A percentile compares a stretch with the other conserved stretches of the same genome.
Conservation (phyloP, 2,329 filamentous ascomycete genomes). For the Eutypa lata region DNA sequence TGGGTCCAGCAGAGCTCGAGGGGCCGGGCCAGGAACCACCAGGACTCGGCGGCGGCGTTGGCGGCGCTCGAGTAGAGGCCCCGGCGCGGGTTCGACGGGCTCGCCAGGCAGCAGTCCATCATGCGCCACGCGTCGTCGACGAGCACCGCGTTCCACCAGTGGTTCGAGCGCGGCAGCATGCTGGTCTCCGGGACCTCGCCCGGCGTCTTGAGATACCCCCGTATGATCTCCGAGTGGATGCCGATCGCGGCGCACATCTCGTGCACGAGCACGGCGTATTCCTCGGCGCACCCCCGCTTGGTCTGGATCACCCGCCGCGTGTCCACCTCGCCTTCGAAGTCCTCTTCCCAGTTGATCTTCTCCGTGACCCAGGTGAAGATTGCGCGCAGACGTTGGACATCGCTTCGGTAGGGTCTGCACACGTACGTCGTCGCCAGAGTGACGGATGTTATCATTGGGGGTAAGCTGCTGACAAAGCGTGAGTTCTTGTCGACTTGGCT, state of each 20-base stretch:
- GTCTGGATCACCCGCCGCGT: constrained; percentile 79
- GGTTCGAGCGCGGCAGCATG: constrained; percentile 82
- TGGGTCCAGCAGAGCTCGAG: constrained; percentile 94
- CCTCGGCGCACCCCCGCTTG: constrained; percentile 80
- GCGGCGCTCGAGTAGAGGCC: constrained; percentile 71
- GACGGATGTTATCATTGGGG: constrained; percentile 75
- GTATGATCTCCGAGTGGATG: constrained; percentile 80
- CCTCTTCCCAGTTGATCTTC: constrained; percentile 92
- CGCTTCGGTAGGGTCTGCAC: constrained; percentile 89
- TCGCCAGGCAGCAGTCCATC: constrained; percentile 89
- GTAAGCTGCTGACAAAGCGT: constrained; percentile 80
- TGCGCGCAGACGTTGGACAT: constrained; percentile 86
- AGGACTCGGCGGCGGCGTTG: constrained; percentile 71
- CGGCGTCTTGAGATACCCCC: constrained; percentile 86
- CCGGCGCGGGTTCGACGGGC: constrained; percentile 82
- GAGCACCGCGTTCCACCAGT: constrained; percentile 96
- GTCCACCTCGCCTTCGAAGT: constrained; percentile 82
- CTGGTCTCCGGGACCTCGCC: constrained; percentile 80
- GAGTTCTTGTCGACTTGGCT: constrained; percentile 93
- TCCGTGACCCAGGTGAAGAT: constrained; percentile 99
- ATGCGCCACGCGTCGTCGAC: constrained; percentile 95
- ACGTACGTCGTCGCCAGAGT: constrained; percentile 87
- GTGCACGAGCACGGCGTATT: constrained; percentile 81
- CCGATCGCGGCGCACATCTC: constrained; percentile 95
- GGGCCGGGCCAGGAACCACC: constrained; percentile 92